These are phyloP conservation scores for Trametes cinnabarina DNA, from an alignment of 768 basidiomycete species.

Conservation along the genomic window DNA sequence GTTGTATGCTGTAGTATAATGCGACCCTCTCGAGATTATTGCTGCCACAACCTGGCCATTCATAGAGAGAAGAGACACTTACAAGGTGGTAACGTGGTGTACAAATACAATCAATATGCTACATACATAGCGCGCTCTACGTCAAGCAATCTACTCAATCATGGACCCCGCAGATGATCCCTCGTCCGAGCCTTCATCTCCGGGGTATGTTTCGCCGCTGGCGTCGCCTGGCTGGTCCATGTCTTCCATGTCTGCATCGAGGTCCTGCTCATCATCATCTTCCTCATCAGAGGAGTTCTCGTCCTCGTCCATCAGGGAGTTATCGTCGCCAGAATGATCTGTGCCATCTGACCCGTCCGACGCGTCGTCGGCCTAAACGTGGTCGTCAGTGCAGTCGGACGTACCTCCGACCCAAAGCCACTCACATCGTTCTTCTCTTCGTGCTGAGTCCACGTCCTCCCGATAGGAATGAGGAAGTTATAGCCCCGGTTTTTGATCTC, in stretches of 20 bases:
- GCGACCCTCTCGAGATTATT: too few relatives aligned
- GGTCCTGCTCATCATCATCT: constrained; percentile 47
- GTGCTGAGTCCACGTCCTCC: constrained; percentile 66
- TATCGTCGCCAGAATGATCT: constrained; percentile 39
- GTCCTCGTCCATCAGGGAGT: constrained; percentile 36
- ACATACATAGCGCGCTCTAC: neutral
- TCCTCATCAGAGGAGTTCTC: constrained; percentile 38
- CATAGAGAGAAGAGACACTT: too few relatives aligned
- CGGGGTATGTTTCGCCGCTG: constrained; percentile 42
- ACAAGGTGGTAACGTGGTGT: neutral
- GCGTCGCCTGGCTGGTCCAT: constrained; percentile 42
- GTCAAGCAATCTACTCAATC: too few relatives aligned
- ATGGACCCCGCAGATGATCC: constrained; percentile 8
- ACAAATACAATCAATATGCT: neutral
- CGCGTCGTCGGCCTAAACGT: constrained; percentile 35
- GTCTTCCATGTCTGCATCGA: constrained; percentile 66
- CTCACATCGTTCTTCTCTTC: constrained; percentile 85
- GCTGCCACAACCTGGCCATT: too few relatives aligned
- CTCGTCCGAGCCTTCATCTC: constrained; percentile 34
- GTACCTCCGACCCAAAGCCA: neutral
- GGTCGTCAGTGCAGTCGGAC: neutral
- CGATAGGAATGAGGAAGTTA: constrained; percentile 69
- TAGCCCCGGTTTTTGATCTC: constrained; percentile 65
- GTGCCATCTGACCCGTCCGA: constrained; percentile 31
- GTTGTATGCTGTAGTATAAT: too few relatives aligned